These are phyloP conservation scores for Camellia japonica DNA, from an alignment of 148 eudicot species.

Conservation along the genomic window DNA sequence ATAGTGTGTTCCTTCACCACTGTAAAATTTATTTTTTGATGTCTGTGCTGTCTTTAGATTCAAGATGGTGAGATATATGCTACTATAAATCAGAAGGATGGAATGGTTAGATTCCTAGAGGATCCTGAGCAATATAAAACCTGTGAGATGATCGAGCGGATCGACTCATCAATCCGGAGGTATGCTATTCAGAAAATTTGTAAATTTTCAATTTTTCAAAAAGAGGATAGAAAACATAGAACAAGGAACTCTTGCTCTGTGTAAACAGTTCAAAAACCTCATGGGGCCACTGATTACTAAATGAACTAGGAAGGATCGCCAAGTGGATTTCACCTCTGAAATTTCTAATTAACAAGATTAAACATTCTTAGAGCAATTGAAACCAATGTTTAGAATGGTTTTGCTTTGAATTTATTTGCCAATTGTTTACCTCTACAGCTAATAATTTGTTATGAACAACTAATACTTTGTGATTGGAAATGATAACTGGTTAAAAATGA, in stretches of 20 bases:
- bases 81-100: slow-evolving; percentile 91
- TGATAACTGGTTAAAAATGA: background rate
- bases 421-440: background rate
- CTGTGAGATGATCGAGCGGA: slow-evolving; percentile 82
- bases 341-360: background rate
- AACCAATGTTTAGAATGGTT: background rate
- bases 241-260: background rate
- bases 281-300: background rate
- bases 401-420: background rate
- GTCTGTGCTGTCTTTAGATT: slow-evolving; percentile 39
- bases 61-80: slow-evolving; percentile 71
- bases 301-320: background rate
- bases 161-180: slow-evolving; percentile 91
- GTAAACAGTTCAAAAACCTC: background rate
- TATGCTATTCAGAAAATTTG: slow-evolving; percentile 14
- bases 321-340: background rate
- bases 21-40: background rate
- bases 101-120: slow-evolving; percentile 96
- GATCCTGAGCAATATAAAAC: slow-evolving; percentile 96
- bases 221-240: background rate
- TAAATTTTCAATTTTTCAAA: background rate
- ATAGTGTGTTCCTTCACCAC: background rate
- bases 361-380: background rate
- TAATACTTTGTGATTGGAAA: background rate
- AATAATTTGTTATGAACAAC: background rate